Percentiles rank a stretch among this genome's conserved stretches.
These are phyloP conservation scores for Ophiognomonia clavigignenti-juglandacearum DNA, from an alignment of 2,329 filamentous ascomycete species.

Conservation along the genomic window DNA sequence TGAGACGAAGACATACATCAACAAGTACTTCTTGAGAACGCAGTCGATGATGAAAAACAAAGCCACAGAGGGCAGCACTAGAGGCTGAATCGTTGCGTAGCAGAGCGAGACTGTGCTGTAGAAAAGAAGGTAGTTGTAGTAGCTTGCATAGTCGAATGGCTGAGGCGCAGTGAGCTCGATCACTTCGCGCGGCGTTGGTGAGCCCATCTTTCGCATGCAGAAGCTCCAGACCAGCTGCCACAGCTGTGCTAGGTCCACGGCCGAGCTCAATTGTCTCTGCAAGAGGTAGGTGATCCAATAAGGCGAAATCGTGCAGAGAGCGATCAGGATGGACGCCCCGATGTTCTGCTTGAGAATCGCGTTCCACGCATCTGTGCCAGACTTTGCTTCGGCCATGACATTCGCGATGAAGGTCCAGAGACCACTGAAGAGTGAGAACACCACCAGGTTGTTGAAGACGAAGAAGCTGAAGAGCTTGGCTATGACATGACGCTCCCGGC, in stretches of 20 bases:
- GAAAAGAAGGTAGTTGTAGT: slow-evolving; percentile 97
- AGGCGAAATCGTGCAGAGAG: slow-evolving; percentile 74
- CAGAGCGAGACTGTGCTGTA: slow-evolving; percentile 86
- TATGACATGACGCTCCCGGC: slow-evolving; percentile 85
- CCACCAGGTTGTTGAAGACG: slow-evolving; percentile 91
- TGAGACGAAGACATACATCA: slow-evolving; percentile 92
- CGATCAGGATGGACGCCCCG: slow-evolving; percentile 60
- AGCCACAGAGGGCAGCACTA: slow-evolving; percentile 80
- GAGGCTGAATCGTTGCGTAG: slow-evolving; percentile 79
- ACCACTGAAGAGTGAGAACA: slow-evolving; percentile 88
- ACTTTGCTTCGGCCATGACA: slow-evolving; percentile 55
- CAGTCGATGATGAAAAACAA: slow-evolving; percentile 86
- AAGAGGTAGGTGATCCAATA: slow-evolving; percentile 95
- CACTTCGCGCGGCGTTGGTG: slow-evolving; percentile 82
- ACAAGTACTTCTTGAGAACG: slow-evolving; percentile 89
- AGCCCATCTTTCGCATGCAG: slow-evolving; percentile 76
- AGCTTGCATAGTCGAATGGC: slow-evolving; percentile 88
- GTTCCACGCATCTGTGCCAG: slow-evolving; percentile 59
- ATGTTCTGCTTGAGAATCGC: slow-evolving; percentile 63
- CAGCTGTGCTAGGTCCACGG: slow-evolving; percentile 88
- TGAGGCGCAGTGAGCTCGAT: slow-evolving; percentile 92
- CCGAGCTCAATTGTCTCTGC: slow-evolving; percentile 87
- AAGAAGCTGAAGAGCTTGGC: slow-evolving; percentile 93
- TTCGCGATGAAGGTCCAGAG: slow-evolving; percentile 68
- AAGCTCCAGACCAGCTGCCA: slow-evolving; percentile 82